Base-by-base conservation (phyloP, 768 basidiomycete genomes). In the Phaeolepiota aurea region DNA sequence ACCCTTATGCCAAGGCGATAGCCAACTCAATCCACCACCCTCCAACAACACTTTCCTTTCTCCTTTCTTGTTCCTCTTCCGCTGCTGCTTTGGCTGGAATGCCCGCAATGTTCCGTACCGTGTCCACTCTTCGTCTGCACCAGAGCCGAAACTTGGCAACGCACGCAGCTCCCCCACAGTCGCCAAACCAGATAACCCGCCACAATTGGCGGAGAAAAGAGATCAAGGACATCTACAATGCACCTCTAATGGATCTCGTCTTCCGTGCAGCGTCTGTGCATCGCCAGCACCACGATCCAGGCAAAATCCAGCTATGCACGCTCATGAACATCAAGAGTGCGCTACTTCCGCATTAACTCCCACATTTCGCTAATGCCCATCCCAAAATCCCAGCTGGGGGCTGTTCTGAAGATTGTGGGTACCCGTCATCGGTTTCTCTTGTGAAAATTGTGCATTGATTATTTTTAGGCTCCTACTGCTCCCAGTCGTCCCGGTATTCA, bases 261-360 rank as follows among this genome's bases (percentile, higher is more conserved):
- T 97, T 86, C 61, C 77, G 79, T 38, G 83, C 94, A 23, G 87
- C 91, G 11, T 61, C 76, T 2, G 74, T 93, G 9, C 94, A 98
- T 61, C 72, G 93, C 48, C 74, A 82, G 54, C 69, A 86, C 58
- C 90, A 96, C 50, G 85, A 93, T 63, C 82, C 92, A 21, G 72
- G 63, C 51, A 90, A 96, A 69, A 79, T 98, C 20, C 94, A 98
- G 63, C 74, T 98, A 21, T 97, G 93, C 53, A 98, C 94, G 3
- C 72, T 98, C 20, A 91, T 98, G 86, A 98, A 98, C 58, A 98
- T 98, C 63, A 98, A 98, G 65, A 91, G 91, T 88, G 61, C 49
- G 84, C 71, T 44, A 23, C n/a, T 44, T 36, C 32, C 52, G 43
- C 50, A 51, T 40, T 58, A 56, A 56, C 50, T 51, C 46, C 54